phyloP scores from a whole-genome alignment of 2,329 filamentous ascomycete genomes.

The Mollisia scopiformis region DNA sequence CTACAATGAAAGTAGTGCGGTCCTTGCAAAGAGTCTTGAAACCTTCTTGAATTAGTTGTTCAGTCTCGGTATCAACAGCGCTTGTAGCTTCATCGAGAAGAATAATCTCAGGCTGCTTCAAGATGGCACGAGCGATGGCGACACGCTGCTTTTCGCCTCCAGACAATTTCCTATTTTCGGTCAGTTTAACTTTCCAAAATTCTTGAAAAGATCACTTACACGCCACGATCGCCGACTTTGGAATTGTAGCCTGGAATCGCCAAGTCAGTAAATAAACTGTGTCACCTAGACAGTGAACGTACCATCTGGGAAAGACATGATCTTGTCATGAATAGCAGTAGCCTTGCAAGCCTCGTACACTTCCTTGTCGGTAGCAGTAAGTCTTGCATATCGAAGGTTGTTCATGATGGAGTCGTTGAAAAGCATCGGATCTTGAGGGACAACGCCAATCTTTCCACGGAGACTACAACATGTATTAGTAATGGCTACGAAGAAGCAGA shows the following conservation, averaged over 20 bases:
- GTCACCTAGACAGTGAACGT: conserved; percentile 40
- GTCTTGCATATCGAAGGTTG: conserved; percentile 36
- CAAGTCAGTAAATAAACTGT: neutral
- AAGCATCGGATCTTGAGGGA: conserved; percentile 59
- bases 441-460: conserved; percentile 53
- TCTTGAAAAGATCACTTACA: conserved; percentile 58
- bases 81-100: conserved; percentile 95
- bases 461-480: conserved; percentile 23
- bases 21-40: conserved; percentile 49
- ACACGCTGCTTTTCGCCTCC: conserved; percentile 87
- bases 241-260: conserved; percentile 43
- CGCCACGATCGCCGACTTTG: conserved; percentile 44
- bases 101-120: conserved; percentile 91
- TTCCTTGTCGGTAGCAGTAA: conserved; percentile 33
- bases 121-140: conserved; percentile 85
- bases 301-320: conserved; percentile 57
- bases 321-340: conserved; percentile 62
- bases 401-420: conserved; percentile 55
- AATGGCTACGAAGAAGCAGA: conserved; percentile 42
- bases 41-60: conserved; percentile 81
- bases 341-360: conserved; percentile 54
- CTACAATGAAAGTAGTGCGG: conserved; percentile 50
- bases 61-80: conserved; percentile 90
- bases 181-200: conserved; percentile 40
- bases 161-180: conserved; percentile 75